Conservation (phyloP, 768 basidiomycete genomes). For the Tylopilus sp. region DNA sequence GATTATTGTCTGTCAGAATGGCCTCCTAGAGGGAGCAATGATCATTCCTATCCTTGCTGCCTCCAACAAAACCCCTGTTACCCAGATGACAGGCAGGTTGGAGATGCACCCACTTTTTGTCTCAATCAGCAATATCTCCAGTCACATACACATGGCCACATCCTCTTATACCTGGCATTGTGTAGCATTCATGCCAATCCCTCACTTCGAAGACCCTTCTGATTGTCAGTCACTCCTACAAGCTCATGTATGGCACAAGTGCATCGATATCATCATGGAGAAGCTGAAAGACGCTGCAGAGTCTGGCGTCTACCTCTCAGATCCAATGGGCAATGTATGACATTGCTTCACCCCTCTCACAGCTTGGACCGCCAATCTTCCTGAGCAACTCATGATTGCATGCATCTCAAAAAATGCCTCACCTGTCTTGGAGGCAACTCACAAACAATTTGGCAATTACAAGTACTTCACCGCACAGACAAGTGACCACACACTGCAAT, state of each 20-base stretch:
- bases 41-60: neutral
- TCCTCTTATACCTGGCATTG: neutral
- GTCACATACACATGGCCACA: neutral
- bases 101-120: conserved; percentile 1
- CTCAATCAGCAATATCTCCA: neutral
- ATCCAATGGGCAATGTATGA: neutral
- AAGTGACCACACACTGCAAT: neutral
- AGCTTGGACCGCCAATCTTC: neutral
- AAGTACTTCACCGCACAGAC: too few relatives aligned
- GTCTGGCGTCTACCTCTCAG: neutral
- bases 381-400: conserved; percentile 11
- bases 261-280: neutral
- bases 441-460: too few relatives aligned
- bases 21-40: neutral
- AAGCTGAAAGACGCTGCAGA: neutral
- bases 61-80: conserved; percentile 6
- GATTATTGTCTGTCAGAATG: too few relatives aligned
- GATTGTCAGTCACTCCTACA: neutral
- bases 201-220: neutral
- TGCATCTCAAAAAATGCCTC: neutral
- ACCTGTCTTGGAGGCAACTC: neutral
- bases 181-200: neutral
- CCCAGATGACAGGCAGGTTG: neutral
- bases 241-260: neutral
- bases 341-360: neutral